A percentile compares a stretch with the other conserved stretches of the same genome.
phyloP scores from a whole-genome alignment of 2,329 filamentous ascomycete genomes.

The Bertia moriformis region DNA sequence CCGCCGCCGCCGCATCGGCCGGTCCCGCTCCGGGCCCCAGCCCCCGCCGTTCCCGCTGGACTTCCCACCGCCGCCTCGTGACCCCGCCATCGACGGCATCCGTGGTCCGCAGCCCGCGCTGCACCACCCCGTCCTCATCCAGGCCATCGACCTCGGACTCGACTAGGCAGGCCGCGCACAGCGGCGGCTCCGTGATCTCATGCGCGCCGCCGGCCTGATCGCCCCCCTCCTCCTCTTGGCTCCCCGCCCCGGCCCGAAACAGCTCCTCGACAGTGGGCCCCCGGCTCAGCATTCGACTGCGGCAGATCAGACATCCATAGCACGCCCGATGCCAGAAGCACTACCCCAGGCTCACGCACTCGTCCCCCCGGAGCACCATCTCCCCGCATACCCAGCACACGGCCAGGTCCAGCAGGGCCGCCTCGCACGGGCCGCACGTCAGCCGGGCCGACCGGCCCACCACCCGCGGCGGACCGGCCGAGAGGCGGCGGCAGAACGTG shows the following conservation, averaged over 20 bases:
- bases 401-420: constrained; percentile 32
- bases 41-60: constrained; percentile 9
- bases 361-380: constrained; percentile 33
- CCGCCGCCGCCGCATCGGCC: constrained; percentile 3
- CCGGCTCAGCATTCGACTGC: constrained; percentile 20
- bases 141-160: constrained; percentile 21
- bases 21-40: constrained; percentile 4
- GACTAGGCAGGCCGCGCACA: constrained; percentile 31
- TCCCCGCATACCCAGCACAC: constrained; percentile 44
- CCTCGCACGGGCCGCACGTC: constrained; percentile 30
- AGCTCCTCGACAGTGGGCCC: constrained; percentile 19
- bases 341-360: constrained; percentile 43
- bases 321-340: constrained; percentile 43
- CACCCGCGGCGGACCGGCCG: constrained; percentile 17
- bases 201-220: too few species aligned
- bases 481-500: constrained; percentile 36
- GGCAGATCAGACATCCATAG: constrained; percentile 39
- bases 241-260: constrained; percentile 9
- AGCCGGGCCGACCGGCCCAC: constrained; percentile 31
- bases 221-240: constrained; percentile 4
- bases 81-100: constrained; percentile 29
- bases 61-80: constrained; percentile 26
- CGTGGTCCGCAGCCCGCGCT: constrained; percentile 26
- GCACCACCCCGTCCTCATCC: constrained; percentile 12
- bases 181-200: constrained; percentile 30